Conservation (phyloP, 768 basidiomycete species). For the Phaeotremella skinneri region DNA sequence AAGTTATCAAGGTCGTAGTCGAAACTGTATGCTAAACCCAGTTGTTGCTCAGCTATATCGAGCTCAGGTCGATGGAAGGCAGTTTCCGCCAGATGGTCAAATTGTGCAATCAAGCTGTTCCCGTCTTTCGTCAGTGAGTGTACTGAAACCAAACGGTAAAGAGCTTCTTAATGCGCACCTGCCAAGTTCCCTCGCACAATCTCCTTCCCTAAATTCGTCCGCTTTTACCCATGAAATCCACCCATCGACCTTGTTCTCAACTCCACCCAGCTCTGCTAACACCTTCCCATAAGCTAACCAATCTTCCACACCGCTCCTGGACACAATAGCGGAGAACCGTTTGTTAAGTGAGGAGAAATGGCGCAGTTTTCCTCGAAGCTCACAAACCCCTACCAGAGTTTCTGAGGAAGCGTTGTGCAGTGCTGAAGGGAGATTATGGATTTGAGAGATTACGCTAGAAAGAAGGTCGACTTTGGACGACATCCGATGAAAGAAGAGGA, state of each 20-base stretch:
- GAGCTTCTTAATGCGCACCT: constrained; percentile 65
- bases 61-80: constrained; percentile 79
- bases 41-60: constrained; percentile 84
- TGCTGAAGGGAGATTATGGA: constrained; percentile 78
- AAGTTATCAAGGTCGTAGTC: constrained; percentile 94
- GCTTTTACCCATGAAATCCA: constrained; percentile 78
- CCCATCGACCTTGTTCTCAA: constrained; percentile 89
- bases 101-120: constrained; percentile 80
- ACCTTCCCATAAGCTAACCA: constrained; percentile 83
- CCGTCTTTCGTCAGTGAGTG: background rate
- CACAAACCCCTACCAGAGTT: constrained; percentile 85
- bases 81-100: constrained; percentile 84
- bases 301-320: constrained; percentile 73
- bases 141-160: background rate
- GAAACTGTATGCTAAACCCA: constrained; percentile 74
- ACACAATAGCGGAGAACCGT: constrained; percentile 80
- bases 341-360: constrained; percentile 79
- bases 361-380: constrained; percentile 82
- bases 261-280: constrained; percentile 75
- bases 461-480: constrained; percentile 83
- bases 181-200: constrained; percentile 83
- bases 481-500: constrained; percentile 88
- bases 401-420: constrained; percentile 80
- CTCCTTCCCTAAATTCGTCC: constrained; percentile 89
- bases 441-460: constrained; percentile 74